These are phyloP conservation scores for Croton laevigatus DNA, from an alignment of 441 rosid species.

Conservation along the genomic window DNA sequence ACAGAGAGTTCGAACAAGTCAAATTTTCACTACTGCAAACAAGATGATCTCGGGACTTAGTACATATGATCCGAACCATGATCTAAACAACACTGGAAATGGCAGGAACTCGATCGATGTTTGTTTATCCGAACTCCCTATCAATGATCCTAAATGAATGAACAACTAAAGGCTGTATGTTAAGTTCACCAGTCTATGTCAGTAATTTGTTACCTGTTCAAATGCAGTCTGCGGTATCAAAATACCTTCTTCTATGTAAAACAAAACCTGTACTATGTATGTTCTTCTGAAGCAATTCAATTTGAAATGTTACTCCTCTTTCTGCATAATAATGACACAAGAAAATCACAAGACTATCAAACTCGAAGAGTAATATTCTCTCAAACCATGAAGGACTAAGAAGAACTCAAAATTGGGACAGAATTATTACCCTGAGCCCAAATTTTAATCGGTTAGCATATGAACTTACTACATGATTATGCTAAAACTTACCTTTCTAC, in stretches of 20 bases:
- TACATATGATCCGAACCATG: no score
- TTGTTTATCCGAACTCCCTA: no score
- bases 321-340: conserved; percentile 8
- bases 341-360: background rate
- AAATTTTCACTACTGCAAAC: no score
- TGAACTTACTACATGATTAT: background rate
- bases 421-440: background rate
- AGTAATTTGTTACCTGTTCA: background rate
- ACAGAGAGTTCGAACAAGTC: no score
- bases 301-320: conserved; percentile 2
- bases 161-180: background rate
- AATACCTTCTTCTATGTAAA: background rate
- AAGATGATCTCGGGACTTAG: no score
- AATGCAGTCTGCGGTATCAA: background rate
- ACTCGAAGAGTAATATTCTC: background rate
- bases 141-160: background rate
- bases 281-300: background rate
- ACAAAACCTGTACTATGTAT: background rate
- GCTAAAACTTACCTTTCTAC: conserved; percentile 27
- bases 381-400: background rate
- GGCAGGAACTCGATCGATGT: no score
- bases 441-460: background rate
- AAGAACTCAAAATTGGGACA: no score
- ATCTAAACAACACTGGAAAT: no score
- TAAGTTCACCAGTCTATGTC: background rate